Percentiles rank a stretch among this genome's conserved stretches.
These are phyloP conservation scores for Closterium sp. DNA, from an alignment of 139 green algal species.

Conservation along the genomic window DNA sequence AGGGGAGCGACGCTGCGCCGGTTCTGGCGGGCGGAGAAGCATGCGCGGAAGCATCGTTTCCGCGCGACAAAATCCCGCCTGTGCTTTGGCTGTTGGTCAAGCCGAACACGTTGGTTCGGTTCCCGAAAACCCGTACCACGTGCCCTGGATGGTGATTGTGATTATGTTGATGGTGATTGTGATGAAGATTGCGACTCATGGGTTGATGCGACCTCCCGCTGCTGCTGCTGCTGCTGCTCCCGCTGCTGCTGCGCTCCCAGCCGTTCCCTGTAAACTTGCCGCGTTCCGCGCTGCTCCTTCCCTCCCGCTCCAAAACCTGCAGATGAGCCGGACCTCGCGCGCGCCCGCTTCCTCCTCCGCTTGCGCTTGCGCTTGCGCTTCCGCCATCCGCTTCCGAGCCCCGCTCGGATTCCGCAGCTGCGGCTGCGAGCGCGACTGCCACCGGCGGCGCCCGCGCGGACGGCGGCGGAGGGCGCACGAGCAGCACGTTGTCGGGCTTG, in stretches of 20 bases:
- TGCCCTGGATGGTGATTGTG: not conserved
- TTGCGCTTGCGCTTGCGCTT: too few relatives aligned
- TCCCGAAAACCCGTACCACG: not conserved
- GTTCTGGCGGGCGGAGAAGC: not conserved
- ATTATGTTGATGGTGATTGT: not conserved
- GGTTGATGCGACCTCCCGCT: too few relatives aligned
- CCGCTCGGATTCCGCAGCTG: too few relatives aligned
- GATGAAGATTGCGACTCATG: too few relatives aligned
- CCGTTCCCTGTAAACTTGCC: not conserved
- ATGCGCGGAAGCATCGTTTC: not conserved
- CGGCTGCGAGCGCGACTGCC: not conserved
- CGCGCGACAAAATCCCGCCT: not conserved
- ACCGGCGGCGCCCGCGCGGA: not conserved
- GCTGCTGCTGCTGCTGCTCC: not conserved
- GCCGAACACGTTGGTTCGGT: not conserved
- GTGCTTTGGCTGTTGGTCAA: not conserved
- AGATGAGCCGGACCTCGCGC: not conserved
- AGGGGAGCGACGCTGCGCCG: not conserved
- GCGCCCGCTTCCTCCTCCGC: too few relatives aligned
- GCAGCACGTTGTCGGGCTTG: conserved; percentile 5
- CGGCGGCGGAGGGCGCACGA: not conserved
- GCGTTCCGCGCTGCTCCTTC: not conserved
- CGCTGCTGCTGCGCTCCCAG: not conserved
- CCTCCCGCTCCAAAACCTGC: not conserved
- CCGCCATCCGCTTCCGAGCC: too few relatives aligned